These are phyloP conservation scores for Malus hybrid DNA, from an alignment of 331 rosid species.

Conservation along the genomic window DNA sequence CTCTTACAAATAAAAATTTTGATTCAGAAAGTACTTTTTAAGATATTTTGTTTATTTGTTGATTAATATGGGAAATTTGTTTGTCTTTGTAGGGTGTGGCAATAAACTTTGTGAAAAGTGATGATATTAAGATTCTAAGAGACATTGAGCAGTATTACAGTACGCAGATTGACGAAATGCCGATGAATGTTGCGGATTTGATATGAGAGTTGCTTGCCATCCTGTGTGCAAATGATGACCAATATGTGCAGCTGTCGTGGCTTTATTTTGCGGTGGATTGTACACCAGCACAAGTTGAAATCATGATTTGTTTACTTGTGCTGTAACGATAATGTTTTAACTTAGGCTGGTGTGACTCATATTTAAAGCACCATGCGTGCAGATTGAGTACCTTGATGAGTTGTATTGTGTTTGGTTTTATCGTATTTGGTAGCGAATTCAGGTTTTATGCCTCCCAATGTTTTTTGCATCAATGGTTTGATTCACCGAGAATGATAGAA, in stretches of 20 bases:
- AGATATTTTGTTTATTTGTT: neutral
- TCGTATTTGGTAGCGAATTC: neutral
- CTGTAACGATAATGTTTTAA: neutral
- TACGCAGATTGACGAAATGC: slow-evolving; percentile 98
- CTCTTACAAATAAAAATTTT: too few species aligned
- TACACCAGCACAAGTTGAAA: neutral
- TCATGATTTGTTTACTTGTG: neutral
- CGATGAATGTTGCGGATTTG: slow-evolving; percentile 93
- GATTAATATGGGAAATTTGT: neutral
- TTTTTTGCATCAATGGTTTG: too few species aligned
- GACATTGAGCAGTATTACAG: slow-evolving; percentile 94
- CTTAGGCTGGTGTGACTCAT: neutral
- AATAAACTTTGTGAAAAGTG: slow-evolving; percentile 90
- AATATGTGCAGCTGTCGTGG: slow-evolving; percentile 6
- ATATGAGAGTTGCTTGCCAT: slow-evolving; percentile 29
- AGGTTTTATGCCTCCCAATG: too few species aligned
- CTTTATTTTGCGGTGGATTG: neutral
- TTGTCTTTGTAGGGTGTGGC: slow-evolving; percentile 84
- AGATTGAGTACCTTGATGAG: neutral
- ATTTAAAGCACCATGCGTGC: neutral
- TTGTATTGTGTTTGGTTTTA: neutral
- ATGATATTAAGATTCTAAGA: slow-evolving; percentile 88
- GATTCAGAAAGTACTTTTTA: neutral
- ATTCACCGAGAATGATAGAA: too few species aligned
- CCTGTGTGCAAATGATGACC: neutral